These are phyloP conservation scores for Gastrolobium villosum DNA, from an alignment of 306 rosid genomes.

Conservation along the genomic window DNA sequence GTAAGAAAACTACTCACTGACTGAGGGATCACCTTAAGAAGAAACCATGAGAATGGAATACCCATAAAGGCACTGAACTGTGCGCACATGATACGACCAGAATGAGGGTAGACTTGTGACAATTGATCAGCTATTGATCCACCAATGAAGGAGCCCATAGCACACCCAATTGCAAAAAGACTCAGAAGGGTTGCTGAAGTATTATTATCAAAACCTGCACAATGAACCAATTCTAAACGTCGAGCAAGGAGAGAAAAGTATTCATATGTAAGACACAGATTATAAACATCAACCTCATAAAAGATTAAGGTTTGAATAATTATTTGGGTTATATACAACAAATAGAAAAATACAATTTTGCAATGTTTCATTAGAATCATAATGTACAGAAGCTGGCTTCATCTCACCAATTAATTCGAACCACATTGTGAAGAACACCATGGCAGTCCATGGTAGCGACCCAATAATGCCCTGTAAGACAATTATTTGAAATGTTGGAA, in stretches of 20 bases:
- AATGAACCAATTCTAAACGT: slow-evolving; percentile 29
- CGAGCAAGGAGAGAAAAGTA: slow-evolving; percentile 7
- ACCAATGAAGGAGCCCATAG: slow-evolving; percentile 82
- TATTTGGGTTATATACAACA: background rate
- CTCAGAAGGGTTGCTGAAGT: slow-evolving; percentile 82
- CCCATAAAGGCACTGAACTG: slow-evolving; percentile 98
- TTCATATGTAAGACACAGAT: background rate
- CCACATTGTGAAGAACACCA: slow-evolving; percentile 99
- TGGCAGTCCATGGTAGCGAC: slow-evolving; percentile 99
- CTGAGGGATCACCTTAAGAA: slow-evolving; percentile 85
- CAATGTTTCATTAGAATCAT: slow-evolving; percentile 27
- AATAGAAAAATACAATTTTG: background rate
- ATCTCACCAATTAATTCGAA: slow-evolving; percentile 88
- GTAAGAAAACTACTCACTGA: slow-evolving; percentile 71
- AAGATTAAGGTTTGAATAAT: background rate
- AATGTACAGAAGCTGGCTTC: slow-evolving; percentile 20
- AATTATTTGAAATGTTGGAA: slow-evolving; percentile 85
- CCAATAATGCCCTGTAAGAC: slow-evolving; percentile 94
- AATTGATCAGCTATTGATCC: slow-evolving; percentile 81
- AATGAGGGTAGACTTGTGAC: slow-evolving; percentile 74
- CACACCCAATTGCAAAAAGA: slow-evolving; percentile 89
- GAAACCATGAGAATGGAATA: slow-evolving; percentile 90
- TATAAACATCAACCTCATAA: background rate
- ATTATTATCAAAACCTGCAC: slow-evolving; percentile 89
- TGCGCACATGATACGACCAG: slow-evolving; percentile 92